Percentiles rank a stretch among this genome's conserved stretches.
These are phyloP conservation scores for Cylindrodendrum hubeiense DNA, from an alignment of 2,329 filamentous ascomycete species.

Conservation along the genomic window DNA sequence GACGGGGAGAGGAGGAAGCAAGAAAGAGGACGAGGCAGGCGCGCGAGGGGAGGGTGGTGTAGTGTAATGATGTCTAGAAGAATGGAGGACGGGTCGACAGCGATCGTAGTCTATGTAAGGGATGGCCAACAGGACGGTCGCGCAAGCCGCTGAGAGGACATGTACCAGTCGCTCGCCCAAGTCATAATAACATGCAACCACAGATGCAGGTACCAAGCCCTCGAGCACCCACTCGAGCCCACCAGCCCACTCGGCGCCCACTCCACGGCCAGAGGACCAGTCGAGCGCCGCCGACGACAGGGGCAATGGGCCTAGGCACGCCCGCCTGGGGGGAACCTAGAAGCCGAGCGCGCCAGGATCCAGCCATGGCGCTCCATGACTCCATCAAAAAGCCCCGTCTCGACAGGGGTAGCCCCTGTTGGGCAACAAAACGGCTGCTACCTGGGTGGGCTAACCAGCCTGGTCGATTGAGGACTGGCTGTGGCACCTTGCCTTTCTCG, in stretches of 20 bases:
- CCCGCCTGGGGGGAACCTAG: conserved; percentile 1
- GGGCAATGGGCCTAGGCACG: background rate
- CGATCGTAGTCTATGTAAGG: conserved; percentile 22
- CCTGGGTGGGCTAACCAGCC: conserved; percentile 5
- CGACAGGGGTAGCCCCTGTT: conserved; percentile 16
- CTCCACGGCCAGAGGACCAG: background rate
- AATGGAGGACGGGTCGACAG: conserved; percentile 11
- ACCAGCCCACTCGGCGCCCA: conserved; percentile 2
- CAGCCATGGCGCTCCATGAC: conserved; percentile 18
- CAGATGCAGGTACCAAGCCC: conserved; percentile 12
- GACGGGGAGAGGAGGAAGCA: conserved; percentile 24
- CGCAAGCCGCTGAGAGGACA: background rate
- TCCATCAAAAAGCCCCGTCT: conserved; percentile 16
- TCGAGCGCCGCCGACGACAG: conserved; percentile 1
- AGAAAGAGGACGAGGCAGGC: conserved; percentile 8
- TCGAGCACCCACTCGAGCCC: conserved; percentile 4
- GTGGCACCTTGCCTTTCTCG: background rate
- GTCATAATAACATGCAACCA: conserved; percentile 1
- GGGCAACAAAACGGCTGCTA: conserved; percentile 18
- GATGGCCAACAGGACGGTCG: conserved; percentile 8
- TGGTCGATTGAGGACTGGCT: background rate
- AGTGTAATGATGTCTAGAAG: conserved; percentile 1
- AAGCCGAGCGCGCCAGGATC: conserved; percentile 9
- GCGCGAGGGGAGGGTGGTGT: conserved; percentile 17
- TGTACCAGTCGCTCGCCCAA: background rate